Percentiles rank a stretch among this genome's conserved stretches.
phyloP scores from a whole-genome alignment of 2,329 filamentous ascomycete species.

The Penicillium sp. region DNA sequence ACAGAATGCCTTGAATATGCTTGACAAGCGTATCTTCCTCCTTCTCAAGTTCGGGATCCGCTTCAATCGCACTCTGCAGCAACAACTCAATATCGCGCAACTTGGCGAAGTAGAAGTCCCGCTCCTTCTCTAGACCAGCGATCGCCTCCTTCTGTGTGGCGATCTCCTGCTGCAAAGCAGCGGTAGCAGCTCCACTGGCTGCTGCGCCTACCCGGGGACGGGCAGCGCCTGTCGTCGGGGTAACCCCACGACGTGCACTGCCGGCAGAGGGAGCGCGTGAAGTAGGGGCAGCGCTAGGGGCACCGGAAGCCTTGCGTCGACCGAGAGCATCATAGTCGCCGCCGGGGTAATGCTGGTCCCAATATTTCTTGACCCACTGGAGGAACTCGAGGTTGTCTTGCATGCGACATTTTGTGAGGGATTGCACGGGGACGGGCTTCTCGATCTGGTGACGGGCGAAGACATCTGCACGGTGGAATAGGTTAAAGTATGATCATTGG shows the following conservation, averaged over 20 bases:
- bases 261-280: constrained; percentile 45
- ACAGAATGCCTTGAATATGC: constrained; percentile 93
- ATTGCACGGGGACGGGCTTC: constrained; percentile 81
- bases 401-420: constrained; percentile 97
- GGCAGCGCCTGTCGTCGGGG: constrained; percentile 55
- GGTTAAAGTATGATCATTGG: constrained; percentile 5
- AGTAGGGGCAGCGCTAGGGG: constrained; percentile 52
- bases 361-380: constrained; percentile 94
- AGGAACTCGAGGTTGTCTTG: constrained; percentile 99
- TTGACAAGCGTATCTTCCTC: constrained; percentile 88
- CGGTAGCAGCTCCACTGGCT: constrained; percentile 54
- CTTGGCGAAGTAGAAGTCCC: constrained; percentile 99
- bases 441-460: constrained; percentile 87
- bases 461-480: constrained; percentile 51
- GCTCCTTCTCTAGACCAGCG: constrained; percentile 87
- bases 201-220: constrained; percentile 47
- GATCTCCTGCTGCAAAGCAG: constrained; percentile 80
- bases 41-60: constrained; percentile 89
- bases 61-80: constrained; percentile 87
- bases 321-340: constrained; percentile 91
- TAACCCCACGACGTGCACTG: constrained; percentile 56
- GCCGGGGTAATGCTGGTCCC: constrained; percentile 97
- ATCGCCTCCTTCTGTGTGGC: constrained; percentile 90
- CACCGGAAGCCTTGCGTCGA: constrained; percentile 73
- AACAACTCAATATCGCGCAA: constrained; percentile 93